Conservation (phyloP, 352 stramenopile species). For the Globisporangium megalacanthum region DNA sequence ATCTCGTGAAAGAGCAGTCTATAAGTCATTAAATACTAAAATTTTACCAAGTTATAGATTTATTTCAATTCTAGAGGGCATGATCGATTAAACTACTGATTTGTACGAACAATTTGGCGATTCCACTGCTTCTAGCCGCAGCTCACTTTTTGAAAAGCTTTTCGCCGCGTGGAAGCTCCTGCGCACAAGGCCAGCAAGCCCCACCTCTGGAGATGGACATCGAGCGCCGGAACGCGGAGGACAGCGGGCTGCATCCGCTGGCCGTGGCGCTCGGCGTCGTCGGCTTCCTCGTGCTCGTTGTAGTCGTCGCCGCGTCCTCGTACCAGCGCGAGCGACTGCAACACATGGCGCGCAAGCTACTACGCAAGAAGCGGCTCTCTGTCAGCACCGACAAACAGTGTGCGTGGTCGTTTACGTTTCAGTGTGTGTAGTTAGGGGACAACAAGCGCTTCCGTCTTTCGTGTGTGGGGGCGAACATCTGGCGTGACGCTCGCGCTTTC, state of each 20-base stretch:
- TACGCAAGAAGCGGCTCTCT: conserved; percentile 59
- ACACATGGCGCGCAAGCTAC: conserved; percentile 72
- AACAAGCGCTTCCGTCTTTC: neutral
- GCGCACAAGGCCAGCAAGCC: too few relatives aligned
- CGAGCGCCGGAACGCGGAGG: conserved; percentile 8
- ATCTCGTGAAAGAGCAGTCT: too few relatives aligned
- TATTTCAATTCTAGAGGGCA: too few relatives aligned
- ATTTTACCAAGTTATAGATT: too few relatives aligned
- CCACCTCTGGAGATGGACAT: conserved; percentile 7
- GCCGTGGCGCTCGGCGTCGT: conserved; percentile 58
- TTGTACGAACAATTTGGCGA: too few relatives aligned
- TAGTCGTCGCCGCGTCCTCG: conserved; percentile 63
- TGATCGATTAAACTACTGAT: too few relatives aligned
- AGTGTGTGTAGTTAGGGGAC: neutral
- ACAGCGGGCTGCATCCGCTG: conserved; percentile 51
- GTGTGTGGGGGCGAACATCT: neutral
- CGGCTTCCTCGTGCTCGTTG: conserved; percentile 49
- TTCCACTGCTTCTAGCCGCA: too few relatives aligned
- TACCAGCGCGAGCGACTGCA: conserved; percentile 79
- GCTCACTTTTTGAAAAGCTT: neutral
- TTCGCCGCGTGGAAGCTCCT: neutral
- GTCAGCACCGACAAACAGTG: conserved; percentile 37
- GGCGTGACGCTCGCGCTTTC: neutral
- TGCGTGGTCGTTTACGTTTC: conserved; percentile 9
- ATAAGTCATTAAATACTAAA: too few relatives aligned